Percentiles rank a stretch among this genome's conserved stretches.
phyloP scores from a whole-genome alignment of 306 rosid genomes.

The Oxytropis ochrocephala region DNA sequence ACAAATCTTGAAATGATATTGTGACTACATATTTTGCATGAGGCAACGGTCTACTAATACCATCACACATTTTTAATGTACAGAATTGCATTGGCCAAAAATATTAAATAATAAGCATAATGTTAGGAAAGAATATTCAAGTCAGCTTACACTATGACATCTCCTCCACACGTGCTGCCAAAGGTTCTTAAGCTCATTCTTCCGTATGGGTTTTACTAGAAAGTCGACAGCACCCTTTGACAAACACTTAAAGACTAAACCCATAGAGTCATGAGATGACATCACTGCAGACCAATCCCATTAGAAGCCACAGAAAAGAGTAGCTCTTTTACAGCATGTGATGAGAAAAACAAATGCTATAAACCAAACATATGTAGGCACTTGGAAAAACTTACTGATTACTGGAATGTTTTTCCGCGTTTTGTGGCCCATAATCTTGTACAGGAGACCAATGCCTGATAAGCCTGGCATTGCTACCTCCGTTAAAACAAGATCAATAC shows the following conservation, averaged over 20 bases:
- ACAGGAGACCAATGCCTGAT: constrained; percentile 78
- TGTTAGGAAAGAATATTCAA: constrained; percentile 7
- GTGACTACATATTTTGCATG: neutral
- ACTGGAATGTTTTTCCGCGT: constrained; percentile 76
- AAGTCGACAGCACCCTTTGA: constrained; percentile 97
- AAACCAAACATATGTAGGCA: constrained; percentile 17
- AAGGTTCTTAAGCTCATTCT: constrained; percentile 94
- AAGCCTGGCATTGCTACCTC: constrained; percentile 87
- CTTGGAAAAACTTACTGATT: constrained; percentile 63
- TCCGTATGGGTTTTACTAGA: constrained; percentile 91
- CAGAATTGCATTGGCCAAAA: neutral
- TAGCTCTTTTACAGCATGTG: constrained; percentile 30
- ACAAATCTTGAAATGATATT: constrained; percentile 1
- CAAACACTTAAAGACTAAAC: constrained; percentile 92
- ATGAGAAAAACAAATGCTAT: constrained; percentile 31
- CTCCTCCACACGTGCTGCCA: constrained; percentile 99
- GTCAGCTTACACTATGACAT: constrained; percentile 86
- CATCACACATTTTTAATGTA: neutral
- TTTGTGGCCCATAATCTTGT: constrained; percentile 81
- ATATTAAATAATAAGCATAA: neutral
- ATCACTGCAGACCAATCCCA: constrained; percentile 81
- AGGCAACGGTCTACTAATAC: constrained; percentile 4
- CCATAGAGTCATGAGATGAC: constrained; percentile 96
- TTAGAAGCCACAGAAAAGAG: constrained; percentile 35
- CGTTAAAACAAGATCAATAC: constrained; percentile 76